Base-by-base conservation (phyloP, 2,329 filamentous ascomycete species). In the Fusarium haematococcum region DNA sequence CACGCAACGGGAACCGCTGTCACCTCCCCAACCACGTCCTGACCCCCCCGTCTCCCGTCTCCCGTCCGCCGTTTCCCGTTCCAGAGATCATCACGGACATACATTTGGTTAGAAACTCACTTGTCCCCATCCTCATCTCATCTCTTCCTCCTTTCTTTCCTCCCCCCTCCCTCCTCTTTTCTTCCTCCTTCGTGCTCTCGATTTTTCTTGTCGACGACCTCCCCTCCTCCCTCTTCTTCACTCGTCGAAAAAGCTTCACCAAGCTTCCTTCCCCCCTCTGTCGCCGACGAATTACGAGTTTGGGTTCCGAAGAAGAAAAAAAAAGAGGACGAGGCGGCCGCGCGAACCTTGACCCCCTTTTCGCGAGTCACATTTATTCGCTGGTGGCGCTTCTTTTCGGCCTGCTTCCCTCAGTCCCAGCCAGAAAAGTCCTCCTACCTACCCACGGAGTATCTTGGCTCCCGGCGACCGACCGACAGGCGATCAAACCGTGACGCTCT, bases 71-170 rank as follows among this genome's bases (percentile, higher is more conserved):
- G 65, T 77, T 75, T 71, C 73, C 72, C 64, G 72, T 78, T 77
- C 76, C 73, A 76, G 67, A 78, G 67, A 78, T 78, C 74, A 75
- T 77, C 71, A 56, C 69, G 73, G 75, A 73, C 67, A 69, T 76
- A 45, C 41, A 45, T 48, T 48, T 75, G 76, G 64, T 70, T 71
- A 71, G 65, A 68, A 50, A 50, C 25, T 50, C 25, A 27, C 61
- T 52, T 62, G 68, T 75, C 69, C 72, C 69, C 35, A 20, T 41
- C n/a, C 52, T 45, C 45, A 62, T 73, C 66, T 73, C 73, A 67
- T 65, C 65, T 63, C 67, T 66, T 67, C 64, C 68, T 67, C 67
- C 67, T 69, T 64, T 68, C 56, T 62, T 73, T 65, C 65, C 65
- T 68, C 58, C 45, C 61, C 66, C 54, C 48, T 52, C 65, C 63